phyloP scores from a whole-genome alignment of 768 basidiomycete genomes.

The Boletus reticulatus region DNA sequence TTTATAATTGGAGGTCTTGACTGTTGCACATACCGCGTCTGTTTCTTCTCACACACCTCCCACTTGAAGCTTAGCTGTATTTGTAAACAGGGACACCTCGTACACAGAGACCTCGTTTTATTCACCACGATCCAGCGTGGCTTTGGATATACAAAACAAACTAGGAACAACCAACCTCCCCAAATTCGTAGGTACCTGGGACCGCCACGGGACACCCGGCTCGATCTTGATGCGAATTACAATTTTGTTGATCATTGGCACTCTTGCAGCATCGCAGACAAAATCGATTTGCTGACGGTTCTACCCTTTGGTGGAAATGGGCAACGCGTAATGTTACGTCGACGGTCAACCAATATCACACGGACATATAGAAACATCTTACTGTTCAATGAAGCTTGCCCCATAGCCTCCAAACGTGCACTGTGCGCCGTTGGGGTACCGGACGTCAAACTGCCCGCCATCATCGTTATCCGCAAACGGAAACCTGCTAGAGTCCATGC shows the following conservation, averaged over 20 bases:
- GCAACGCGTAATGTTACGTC: neutral
- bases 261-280: slow-evolving; percentile 47
- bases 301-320: slow-evolving; percentile 33
- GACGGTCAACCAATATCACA: neutral
- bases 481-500: slow-evolving; percentile 30
- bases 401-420: slow-evolving; percentile 50
- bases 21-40: too few species aligned
- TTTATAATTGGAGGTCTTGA: too few species aligned
- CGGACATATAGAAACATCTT: slow-evolving; percentile 8
- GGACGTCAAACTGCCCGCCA: slow-evolving; percentile 50
- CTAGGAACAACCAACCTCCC: slow-evolving; percentile 36
- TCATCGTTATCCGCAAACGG: slow-evolving; percentile 36
- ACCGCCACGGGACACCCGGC: slow-evolving; percentile 41
- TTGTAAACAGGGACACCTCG: too few species aligned
- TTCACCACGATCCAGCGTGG: slow-evolving; percentile 17
- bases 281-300: slow-evolving; percentile 45
- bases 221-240: slow-evolving; percentile 50
- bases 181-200: slow-evolving; percentile 48
- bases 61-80: too few species aligned
- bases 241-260: slow-evolving; percentile 43
- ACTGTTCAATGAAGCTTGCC: slow-evolving; percentile 53
- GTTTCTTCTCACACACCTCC: too few species aligned
- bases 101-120: neutral
- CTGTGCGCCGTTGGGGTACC: slow-evolving; percentile 53
- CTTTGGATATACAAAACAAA: slow-evolving; percentile 8